Evolutionary conservation across 495 filamentous ascomycete genomes (phyloP), one percentile per base, ranked within the genome.

Genomic region (Penicillium desertorum): DNA sequence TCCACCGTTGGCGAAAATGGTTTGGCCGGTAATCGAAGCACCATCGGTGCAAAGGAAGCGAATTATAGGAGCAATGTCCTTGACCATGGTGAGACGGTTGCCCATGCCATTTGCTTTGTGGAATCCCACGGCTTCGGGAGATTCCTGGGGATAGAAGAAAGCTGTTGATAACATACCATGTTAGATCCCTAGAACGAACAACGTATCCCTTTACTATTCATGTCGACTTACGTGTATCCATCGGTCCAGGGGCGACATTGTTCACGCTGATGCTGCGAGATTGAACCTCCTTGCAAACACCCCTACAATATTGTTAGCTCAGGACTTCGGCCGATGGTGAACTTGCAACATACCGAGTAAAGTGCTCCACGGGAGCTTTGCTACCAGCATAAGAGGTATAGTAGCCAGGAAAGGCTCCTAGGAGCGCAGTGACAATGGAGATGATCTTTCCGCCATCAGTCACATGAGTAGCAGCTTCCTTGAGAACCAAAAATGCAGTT

Each of bases 1-100:
- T 17, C 73, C 73, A 32, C 73, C 73, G 45, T 76, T 76, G 2
- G 70, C 70, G 54, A 76, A 74, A 34, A 76, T 70, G 1, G 73
- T 74, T 57, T 76, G 73, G 0, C 71, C 73, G 10, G 70, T 73
- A 50, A 76, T 72, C 73, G 71, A 76, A 0, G 54, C 51, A 1
- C 73, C 73, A 22, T 74, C 73, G 3, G 71, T 74, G 41, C 70
- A 73, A 14, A 76, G 57, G 59, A 76, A 76, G 20, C 62, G 62
- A 17, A 76, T 58, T 32, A 76, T 62, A 3, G 71, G 73, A 6
- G 71, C 69, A 34, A 76, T 76, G 43, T 76, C 71, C 48, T 64
- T 51, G 11, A 67, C 57, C 57, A 66, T 59, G 3, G 73, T 76
- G 14, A 76, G 56, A 0, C 71, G 68, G 20, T 55, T 58, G n/a